These are phyloP conservation scores for Irpex sp. DNA, from an alignment of 1,284 basidiomycete genomes.

Conservation along the genomic window DNA sequence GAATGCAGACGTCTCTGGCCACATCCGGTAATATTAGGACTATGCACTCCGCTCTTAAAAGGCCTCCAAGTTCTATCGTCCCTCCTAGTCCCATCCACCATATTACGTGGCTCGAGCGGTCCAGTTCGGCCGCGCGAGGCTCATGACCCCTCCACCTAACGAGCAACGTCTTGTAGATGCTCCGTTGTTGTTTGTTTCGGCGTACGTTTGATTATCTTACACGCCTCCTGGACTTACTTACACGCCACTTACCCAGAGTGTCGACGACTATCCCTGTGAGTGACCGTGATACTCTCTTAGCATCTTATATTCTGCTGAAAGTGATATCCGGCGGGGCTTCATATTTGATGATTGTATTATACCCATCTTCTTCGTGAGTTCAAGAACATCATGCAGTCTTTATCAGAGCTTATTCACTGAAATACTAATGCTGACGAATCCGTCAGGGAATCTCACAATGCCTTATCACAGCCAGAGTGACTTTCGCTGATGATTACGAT, in stretches of 20 bases:
- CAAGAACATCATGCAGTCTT: neutral
- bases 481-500: neutral
- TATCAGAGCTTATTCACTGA: neutral
- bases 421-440: neutral
- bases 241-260: neutral
- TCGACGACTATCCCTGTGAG: neutral
- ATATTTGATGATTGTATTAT: constrained; percentile 9
- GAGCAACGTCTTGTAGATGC: neutral
- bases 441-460: constrained; percentile 21
- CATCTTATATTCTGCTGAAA: neutral
- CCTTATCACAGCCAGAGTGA: constrained; percentile 12
- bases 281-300: neutral
- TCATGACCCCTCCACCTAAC: neutral
- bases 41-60: neutral
- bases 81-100: neutral
- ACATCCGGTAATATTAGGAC: neutral
- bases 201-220: neutral
- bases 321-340: neutral
- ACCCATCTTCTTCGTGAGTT: constrained; percentile 24
- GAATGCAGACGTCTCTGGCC: neutral
- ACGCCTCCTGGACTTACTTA: neutral
- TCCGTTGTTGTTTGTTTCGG: no score
- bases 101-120: neutral
- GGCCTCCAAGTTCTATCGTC: neutral
- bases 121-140: neutral